phyloP scores from a whole-genome alignment of 345 rosid species.

The Dipteronia sinensis region DNA sequence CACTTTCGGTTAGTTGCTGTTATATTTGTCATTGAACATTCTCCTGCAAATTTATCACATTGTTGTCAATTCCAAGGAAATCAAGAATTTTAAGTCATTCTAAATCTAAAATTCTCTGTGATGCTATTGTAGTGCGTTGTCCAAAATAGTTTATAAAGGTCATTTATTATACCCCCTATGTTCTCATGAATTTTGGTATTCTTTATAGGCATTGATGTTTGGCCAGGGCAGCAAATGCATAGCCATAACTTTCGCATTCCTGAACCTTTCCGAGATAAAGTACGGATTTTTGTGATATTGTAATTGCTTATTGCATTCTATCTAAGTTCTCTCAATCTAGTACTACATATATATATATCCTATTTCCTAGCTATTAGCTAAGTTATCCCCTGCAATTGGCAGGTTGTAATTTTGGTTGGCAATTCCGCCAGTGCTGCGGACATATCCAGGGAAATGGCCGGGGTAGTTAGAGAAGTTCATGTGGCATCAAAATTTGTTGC shows the following conservation, averaged over 20 bases:
- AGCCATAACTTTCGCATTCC: constrained; percentile 83
- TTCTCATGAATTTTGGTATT: not conserved
- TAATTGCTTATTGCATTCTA: not conserved
- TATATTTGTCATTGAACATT: not conserved
- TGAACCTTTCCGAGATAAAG: constrained; percentile 65
- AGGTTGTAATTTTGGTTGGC: constrained; percentile 80
- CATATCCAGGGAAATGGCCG: constrained; percentile 67
- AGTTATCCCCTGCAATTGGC: constrained; percentile 8
- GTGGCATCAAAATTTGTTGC: constrained; percentile 57
- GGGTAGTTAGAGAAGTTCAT: constrained; percentile 81
- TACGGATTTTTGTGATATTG: constrained; percentile 3
- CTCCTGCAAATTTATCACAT: not conserved
- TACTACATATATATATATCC: not conserved
- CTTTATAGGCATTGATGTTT: constrained; percentile 55
- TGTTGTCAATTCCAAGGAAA: not conserved
- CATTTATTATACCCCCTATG: not conserved
- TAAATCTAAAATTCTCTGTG: not conserved
- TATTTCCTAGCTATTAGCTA: no score
- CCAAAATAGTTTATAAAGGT: not conserved
- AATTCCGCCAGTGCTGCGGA: constrained; percentile 70
- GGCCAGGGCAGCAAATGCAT: constrained; percentile 94
- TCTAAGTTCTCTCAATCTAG: not conserved
- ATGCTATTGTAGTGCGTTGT: not conserved
- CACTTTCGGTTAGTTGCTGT: not conserved
- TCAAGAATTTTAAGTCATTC: not conserved